Evolutionary conservation across 2,329 filamentous ascomycete genomes (phyloP), one percentile per base, ranked within the genome.

Genomic region (Tolypocladium ophioglossoides): DNA sequence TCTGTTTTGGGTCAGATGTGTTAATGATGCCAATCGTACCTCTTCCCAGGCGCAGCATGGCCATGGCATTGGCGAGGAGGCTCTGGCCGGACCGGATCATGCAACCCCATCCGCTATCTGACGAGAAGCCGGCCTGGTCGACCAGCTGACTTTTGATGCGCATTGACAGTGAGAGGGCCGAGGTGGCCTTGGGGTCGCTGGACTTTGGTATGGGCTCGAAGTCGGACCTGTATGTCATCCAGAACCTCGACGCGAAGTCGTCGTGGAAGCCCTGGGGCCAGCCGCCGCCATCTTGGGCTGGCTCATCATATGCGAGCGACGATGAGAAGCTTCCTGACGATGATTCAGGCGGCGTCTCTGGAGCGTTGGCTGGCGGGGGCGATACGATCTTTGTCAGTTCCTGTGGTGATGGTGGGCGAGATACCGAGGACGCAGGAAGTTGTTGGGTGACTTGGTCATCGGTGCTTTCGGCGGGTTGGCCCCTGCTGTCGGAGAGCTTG

Each of bases 61-160:
- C 72, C 62, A 97, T 76, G 1, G 92, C 80, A 70, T 97, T 99
- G 47, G 92, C 92, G 44, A 99, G 76, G 30, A 99, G 77, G 64
- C 89, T 92, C 73, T 99, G 94, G 4, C 94, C 94, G 7, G 92
- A 96, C 56, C 94, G 79, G 62, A 99, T 97, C 94, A 99, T 99
- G 66, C 94, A 99, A 0, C 94, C 94, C 91, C 95, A 99, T 52
- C 94, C 94, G 11, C 89, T 91, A 68, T 99, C 94, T 2, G 90
- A 92, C 12, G 89, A 87, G 70, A 97, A 99, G 5, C 89, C 91
- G 30, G 78, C 78, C 55, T 89, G 82, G 50, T 96, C 89, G 12
- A 83, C 79, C 7, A 97, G 74, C 64, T 90, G 87, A 53, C 78
- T 91, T 64, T 91, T 87, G 61, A 97, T 76, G 51, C 91, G 85